A percentile compares a stretch with the other conserved stretches of the same genome.
Conservation (phyloP, 2,329 filamentous ascomycete species). For the Coniochaeta sp. region DNA sequence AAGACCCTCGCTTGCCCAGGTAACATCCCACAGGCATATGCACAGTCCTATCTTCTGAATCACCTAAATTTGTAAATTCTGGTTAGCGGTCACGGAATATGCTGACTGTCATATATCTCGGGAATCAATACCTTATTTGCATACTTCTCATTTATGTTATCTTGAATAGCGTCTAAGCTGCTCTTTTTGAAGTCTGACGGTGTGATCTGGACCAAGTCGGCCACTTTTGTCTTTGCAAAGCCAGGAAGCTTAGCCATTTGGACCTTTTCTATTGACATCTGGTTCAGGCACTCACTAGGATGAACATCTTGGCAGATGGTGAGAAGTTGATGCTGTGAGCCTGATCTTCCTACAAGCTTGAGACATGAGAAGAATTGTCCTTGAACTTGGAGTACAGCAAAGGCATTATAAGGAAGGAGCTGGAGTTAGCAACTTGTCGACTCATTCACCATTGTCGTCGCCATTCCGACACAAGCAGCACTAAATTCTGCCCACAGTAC, state of each 20-base stretch:
- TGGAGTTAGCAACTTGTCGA: neutral
- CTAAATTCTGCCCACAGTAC: neutral
- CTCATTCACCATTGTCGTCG: neutral
- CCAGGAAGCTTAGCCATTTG: neutral
- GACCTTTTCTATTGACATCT: neutral
- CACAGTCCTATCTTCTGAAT: constrained; percentile 93
- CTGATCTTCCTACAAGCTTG: neutral
- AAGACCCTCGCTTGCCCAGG: constrained; percentile 83
- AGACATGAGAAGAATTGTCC: neutral
- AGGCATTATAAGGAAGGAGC: neutral
- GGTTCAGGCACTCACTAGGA: constrained; percentile 30
- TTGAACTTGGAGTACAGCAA: too few relatives aligned
- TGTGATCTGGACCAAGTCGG: constrained; percentile 87
- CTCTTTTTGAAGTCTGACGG: constrained; percentile 82
- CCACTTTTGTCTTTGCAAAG: constrained; percentile 68
- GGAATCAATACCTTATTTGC: constrained; percentile 64
- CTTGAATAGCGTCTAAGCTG: constrained; percentile 79
- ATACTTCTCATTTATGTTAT: constrained; percentile 96
- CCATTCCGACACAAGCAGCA: neutral
- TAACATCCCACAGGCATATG: constrained; percentile 84
- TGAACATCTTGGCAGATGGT: constrained; percentile 34
- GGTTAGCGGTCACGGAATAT: neutral
- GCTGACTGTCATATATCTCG: neutral
- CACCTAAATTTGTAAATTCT: constrained; percentile 38
- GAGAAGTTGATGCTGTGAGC: neutral